These are phyloP conservation scores for Scheffersomyces insectosa DNA, from an alignment of 1,139 yeast genomes.

Conservation along the genomic window DNA sequence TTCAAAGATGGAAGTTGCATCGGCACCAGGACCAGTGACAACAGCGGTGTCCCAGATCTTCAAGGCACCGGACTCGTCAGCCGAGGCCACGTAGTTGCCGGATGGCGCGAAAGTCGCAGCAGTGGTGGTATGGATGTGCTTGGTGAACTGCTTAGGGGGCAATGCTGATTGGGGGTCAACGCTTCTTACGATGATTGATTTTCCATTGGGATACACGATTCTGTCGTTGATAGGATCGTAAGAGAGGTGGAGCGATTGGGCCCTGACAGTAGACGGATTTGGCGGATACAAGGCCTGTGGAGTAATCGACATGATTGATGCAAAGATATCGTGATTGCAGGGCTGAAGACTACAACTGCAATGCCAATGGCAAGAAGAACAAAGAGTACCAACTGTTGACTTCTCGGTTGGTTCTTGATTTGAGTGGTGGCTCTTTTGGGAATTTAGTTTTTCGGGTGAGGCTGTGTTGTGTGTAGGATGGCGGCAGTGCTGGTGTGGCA, in stretches of 20 bases:
- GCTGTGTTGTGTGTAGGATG: too few relatives aligned
- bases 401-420: too few relatives aligned
- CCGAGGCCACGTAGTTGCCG: constrained; percentile 88
- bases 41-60: constrained; percentile 77
- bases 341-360: too few relatives aligned
- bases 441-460: too few relatives aligned
- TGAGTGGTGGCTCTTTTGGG: too few relatives aligned
- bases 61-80: constrained; percentile 85
- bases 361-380: too few relatives aligned
- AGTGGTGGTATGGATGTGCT: constrained; percentile 62
- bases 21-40: constrained; percentile 35
- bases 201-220: constrained; percentile 80
- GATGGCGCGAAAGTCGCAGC: constrained; percentile 88
- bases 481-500: too few relatives aligned
- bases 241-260: constrained; percentile 68
- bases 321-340: too few relatives aligned
- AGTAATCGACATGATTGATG: constrained; percentile 25
- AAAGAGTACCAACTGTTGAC: too few relatives aligned
- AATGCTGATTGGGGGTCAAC: constrained; percentile 41
- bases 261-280: constrained; percentile 74
- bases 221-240: constrained; percentile 69
- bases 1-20: constrained; percentile 18
- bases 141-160: constrained; percentile 65
- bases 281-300: constrained; percentile 57
- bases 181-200: constrained; percentile 73